Conservation (phyloP, 129 eudicot genomes). For the Helichrysum umbraculigerum region DNA sequence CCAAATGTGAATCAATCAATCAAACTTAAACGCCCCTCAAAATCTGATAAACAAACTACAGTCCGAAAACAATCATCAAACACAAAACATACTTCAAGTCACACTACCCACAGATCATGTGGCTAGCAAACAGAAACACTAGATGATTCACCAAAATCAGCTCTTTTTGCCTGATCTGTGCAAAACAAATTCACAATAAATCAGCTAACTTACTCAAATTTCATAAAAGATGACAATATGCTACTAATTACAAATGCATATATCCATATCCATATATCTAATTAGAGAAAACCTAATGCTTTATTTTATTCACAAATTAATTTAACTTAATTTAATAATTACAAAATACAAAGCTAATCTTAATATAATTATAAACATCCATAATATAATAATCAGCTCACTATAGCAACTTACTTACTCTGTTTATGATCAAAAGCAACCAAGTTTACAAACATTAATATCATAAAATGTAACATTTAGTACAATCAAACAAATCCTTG, state of each 20-base stretch:
- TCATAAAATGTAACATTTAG: background rate
- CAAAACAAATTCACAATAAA: background rate
- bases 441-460: background rate
- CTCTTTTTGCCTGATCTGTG: conserved; percentile 18
- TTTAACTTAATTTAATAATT: background rate
- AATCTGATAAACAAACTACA: conserved; percentile 1
- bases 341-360: background rate
- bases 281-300: background rate
- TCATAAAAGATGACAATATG: background rate
- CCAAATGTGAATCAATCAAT: conserved; percentile 39
- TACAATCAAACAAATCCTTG: too few relatives aligned
- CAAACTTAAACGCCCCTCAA: conserved; percentile 40
- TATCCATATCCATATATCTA: conserved; percentile 11
- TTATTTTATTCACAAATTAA: background rate
- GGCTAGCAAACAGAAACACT: conserved; percentile 17
- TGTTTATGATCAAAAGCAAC: too few relatives aligned
- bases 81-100: conserved; percentile 6
- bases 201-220: conserved; percentile 12
- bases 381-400: background rate
- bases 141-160: conserved; percentile 16
- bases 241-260: background rate
- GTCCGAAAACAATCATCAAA: conserved; percentile 31
- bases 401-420: background rate
- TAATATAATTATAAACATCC: background rate
- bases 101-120: conserved; percentile 13